phyloP scores from a whole-genome alignment of 352 stramenopile species.

The Phytophthora crassamura region DNA sequence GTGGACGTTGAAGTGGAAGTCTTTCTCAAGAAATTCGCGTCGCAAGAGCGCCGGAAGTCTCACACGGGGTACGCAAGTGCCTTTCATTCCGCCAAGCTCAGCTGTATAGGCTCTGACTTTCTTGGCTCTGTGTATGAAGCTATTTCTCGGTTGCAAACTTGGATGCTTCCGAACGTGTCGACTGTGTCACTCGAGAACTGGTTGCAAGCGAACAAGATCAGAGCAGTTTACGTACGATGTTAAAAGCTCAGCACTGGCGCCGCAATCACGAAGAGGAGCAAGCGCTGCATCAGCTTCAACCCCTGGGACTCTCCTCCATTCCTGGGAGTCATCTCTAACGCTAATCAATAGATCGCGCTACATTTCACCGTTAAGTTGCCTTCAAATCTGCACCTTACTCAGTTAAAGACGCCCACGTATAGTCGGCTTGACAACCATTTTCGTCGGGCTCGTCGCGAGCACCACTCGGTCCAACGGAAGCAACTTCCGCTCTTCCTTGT shows the following conservation, averaged over 20 bases:
- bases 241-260: slow-evolving; percentile 46
- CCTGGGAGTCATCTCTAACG: slow-evolving; percentile 13
- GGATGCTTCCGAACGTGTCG: slow-evolving; percentile 26
- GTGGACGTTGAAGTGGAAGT: slow-evolving; percentile 37
- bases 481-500: slow-evolving; percentile 59
- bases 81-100: neutral
- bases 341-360: too few species aligned
- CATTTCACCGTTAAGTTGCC: too few species aligned
- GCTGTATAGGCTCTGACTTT: neutral
- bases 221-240: slow-evolving; percentile 26
- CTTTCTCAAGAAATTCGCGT: slow-evolving; percentile 19
- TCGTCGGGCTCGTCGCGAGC: slow-evolving; percentile 8
- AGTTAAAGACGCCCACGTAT: neutral
- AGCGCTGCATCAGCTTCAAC: slow-evolving; percentile 5
- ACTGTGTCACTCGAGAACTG: slow-evolving; percentile 36
- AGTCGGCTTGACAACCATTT: neutral
- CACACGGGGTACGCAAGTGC: slow-evolving; percentile 14
- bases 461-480: slow-evolving; percentile 46
- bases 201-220: slow-evolving; percentile 32
- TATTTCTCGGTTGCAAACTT: slow-evolving; percentile 52
- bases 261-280: slow-evolving; percentile 5
- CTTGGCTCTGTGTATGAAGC: neutral
- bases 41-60: slow-evolving; percentile 10
- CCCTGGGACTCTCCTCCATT: slow-evolving; percentile 10
- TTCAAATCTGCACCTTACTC: neutral